Conservation (phyloP, 2,329 filamentous ascomycete species). For the Aspergillus persii region DNA sequence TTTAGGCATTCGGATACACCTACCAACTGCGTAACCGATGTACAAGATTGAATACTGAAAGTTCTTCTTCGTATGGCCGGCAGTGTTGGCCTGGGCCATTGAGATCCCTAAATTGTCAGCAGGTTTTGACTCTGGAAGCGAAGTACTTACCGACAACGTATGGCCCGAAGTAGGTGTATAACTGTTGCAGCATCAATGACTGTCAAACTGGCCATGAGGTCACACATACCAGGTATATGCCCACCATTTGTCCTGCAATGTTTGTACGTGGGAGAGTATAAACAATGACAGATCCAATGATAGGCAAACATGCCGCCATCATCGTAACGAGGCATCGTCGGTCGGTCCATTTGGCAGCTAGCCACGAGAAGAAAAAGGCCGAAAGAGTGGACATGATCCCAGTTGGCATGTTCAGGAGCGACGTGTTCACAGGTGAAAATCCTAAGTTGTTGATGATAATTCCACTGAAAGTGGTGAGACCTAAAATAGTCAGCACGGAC, state of each 20-base stretch:
- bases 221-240: constrained; percentile 34
- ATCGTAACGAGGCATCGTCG: constrained; percentile 31
- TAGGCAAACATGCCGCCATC: constrained; percentile 28
- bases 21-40: constrained; percentile 38
- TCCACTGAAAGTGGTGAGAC: constrained; percentile 36
- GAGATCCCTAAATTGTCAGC: constrained; percentile 17
- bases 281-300: constrained; percentile 30
- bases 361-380: constrained; percentile 30
- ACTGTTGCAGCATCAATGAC: constrained; percentile 4
- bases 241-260: constrained; percentile 39
- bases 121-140: neutral
- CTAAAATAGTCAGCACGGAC: neutral
- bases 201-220: neutral
- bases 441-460: constrained; percentile 42
- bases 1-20: neutral
- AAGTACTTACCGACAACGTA: constrained; percentile 24
- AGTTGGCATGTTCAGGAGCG: constrained; percentile 39
- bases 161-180: constrained; percentile 41
- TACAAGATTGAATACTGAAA: constrained; percentile 40
- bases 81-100: constrained; percentile 32
- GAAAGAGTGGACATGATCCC: constrained; percentile 34
- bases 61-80: constrained; percentile 43
- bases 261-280: constrained; percentile 32
- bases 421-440: constrained; percentile 33
- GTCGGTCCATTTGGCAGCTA: constrained; percentile 30